phyloP scores from a whole-genome alignment of 2,329 filamentous ascomycete species.

The Xylariales sp. region DNA sequence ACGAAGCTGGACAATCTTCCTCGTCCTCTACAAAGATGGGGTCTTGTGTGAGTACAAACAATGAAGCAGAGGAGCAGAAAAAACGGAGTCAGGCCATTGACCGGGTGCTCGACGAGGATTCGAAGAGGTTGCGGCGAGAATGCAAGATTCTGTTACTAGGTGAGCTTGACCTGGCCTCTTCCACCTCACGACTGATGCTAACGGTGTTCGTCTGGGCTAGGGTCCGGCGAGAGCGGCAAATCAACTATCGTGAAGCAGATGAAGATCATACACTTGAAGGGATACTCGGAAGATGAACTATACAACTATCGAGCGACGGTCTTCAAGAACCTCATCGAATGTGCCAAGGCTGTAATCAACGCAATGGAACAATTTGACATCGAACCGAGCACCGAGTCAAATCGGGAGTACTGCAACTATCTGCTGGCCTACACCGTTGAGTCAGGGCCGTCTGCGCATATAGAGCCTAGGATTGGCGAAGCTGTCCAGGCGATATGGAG shows the following conservation, averaged over 20 bases:
- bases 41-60: conserved; percentile 83
- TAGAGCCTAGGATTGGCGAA: conserved; percentile 75
- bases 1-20: neutral
- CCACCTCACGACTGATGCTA: conserved; percentile 9
- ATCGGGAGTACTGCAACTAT: conserved; percentile 71
- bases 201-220: conserved; percentile 40
- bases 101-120: conserved; percentile 89
- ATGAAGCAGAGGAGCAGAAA: conserved; percentile 86
- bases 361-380: conserved; percentile 92
- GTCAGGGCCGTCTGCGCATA: conserved; percentile 78
- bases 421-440: conserved; percentile 85
- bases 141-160: conserved; percentile 97
- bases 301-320: conserved; percentile 93
- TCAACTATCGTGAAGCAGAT: conserved; percentile 99
- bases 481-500: conserved; percentile 87
- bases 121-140: conserved; percentile 85
- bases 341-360: conserved; percentile 85
- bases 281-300: conserved; percentile 90
- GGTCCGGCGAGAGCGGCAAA: conserved; percentile 97
- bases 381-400: conserved; percentile 66
- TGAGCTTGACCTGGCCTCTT: conserved; percentile 35
- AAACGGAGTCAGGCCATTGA: conserved; percentile 97
- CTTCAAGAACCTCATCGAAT: conserved; percentile 97
- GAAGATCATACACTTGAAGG: conserved; percentile 99
- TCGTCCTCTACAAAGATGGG: conserved; percentile 63